Evolutionary conservation across 441 rosid species (phyloP).

Genomic region (Euphorbia schlechtendalii): DNA sequence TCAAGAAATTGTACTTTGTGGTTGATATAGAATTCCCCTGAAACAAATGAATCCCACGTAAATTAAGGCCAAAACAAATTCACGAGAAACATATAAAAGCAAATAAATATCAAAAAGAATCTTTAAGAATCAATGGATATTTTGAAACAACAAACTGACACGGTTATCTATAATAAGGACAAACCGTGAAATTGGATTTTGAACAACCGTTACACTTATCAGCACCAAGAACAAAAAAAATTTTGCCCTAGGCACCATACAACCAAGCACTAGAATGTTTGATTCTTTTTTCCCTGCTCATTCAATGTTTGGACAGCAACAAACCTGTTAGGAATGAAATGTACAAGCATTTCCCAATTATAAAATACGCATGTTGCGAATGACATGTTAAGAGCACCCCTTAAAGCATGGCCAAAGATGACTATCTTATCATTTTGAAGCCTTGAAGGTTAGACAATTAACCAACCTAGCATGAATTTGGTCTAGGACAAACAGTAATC

Average conservation of each 20-base stretch:
- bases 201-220: neutral
- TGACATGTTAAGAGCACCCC: neutral
- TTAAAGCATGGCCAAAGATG: neutral
- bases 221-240: neutral
- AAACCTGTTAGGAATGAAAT: neutral
- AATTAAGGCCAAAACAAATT: constrained; percentile 20
- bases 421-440: neutral
- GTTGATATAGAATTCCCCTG: constrained; percentile 96
- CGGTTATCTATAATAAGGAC: neutral
- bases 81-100: neutral
- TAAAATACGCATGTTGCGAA: neutral
- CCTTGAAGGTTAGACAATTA: neutral
- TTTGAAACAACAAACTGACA: neutral
- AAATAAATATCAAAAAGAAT: neutral
- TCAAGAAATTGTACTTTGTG: constrained; percentile 90
- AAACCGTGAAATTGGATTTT: neutral
- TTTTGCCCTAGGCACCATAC: neutral
- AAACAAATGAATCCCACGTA: constrained; percentile 21
- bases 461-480: neutral
- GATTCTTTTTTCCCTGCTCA: neutral
- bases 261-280: neutral
- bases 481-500: neutral
- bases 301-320: neutral
- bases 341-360: neutral
- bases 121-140: neutral